These are phyloP conservation scores for Penicillium occitanis DNA, from an alignment of 2,329 filamentous ascomycete species.

Conservation along the genomic window DNA sequence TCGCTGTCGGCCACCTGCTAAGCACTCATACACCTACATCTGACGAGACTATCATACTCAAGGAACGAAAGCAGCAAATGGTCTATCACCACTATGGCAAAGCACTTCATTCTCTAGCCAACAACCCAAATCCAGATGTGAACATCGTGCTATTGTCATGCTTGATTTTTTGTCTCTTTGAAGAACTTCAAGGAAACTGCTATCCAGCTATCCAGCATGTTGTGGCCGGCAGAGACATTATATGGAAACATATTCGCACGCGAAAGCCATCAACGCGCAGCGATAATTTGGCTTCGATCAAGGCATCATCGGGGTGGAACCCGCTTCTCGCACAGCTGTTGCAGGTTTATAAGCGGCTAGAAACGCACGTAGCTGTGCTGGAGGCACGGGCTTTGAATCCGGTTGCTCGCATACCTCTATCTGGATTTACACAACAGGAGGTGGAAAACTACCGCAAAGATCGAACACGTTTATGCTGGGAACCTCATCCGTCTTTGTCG, in stretches of 20 bases:
- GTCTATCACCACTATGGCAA: slow-evolving; percentile 14
- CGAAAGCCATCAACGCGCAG: background rate
- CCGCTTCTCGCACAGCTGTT: slow-evolving; percentile 12
- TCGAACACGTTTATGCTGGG: slow-evolving; percentile 6
- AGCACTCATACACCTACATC: background rate
- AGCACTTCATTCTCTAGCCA: slow-evolving; percentile 8
- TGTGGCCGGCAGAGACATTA: slow-evolving; percentile 12
- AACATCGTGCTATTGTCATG: slow-evolving; percentile 13
- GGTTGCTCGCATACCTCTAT: slow-evolving; percentile 8
- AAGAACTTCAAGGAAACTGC: slow-evolving; percentile 18
- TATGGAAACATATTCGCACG: background rate
- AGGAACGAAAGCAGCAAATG: background rate
- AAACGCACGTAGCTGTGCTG: slow-evolving; percentile 15
- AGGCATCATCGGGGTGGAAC: slow-evolving; percentile 3
- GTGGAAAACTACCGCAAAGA: background rate
- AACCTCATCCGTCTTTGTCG: background rate
- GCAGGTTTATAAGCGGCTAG: slow-evolving; percentile 10
- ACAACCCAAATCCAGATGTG: slow-evolving; percentile 5
- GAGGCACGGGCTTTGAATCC: slow-evolving; percentile 9
- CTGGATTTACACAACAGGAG: slow-evolving; percentile 5
- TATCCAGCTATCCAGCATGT: slow-evolving; percentile 15
- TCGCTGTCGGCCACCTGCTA: slow-evolving; percentile 12
- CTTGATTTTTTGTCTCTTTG: slow-evolving; percentile 14
- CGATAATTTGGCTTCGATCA: slow-evolving; percentile 7
- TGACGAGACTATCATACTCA: background rate